Base-by-base conservation (phyloP, 495 filamentous ascomycete species). In the Aspergillus kassunensis region DNA sequence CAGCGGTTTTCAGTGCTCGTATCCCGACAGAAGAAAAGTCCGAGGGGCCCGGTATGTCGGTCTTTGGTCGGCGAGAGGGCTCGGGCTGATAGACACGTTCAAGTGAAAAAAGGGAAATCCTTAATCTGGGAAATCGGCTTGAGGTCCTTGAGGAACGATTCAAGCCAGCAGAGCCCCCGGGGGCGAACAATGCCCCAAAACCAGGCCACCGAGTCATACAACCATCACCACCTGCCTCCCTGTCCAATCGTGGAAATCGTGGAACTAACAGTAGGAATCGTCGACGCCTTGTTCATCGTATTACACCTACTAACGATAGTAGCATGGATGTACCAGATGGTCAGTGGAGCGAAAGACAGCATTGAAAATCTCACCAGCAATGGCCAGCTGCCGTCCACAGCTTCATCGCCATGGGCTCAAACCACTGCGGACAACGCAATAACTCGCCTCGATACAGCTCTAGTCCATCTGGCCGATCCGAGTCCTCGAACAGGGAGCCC, bases 261-360 rank as follows among this genome's bases (percentile, higher is more conserved):
- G 13, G 16, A n/a, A 37, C 34, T 37, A 37, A 6, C 8, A 37
- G 34, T 37, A 16, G 3, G 34, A 15, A 7, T 37, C 6, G 2
- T 15, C 21, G 46, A 5, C 9, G 6, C 34, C 2, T 24, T 27
- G 15, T 9, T 13, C 1, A 2, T n/a, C 12, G 33, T 19, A 27
- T 36, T 9, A 23, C 8, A 7, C 6, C 21, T 24, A 23, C 40
- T 35, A 19, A 52, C 19, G 4, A 7, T 3, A 2, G 11, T 19
- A 52, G 49, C 29, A 1, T 44, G 27, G 29, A 21, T 52, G 7
- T 52, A 52, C 24, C 37, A 20, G 8, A 44, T 52, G 40, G 49
- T 52, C 4, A 52, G 30, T 24, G 49, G 49, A 34, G 49, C 49
- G 11, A 52, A 52, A 25, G 20, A 44, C 18, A 52, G 27, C 30